phyloP scores from a whole-genome alignment of 2,329 filamentous ascomycete species.

The Cytospora chrysosperma region DNA sequence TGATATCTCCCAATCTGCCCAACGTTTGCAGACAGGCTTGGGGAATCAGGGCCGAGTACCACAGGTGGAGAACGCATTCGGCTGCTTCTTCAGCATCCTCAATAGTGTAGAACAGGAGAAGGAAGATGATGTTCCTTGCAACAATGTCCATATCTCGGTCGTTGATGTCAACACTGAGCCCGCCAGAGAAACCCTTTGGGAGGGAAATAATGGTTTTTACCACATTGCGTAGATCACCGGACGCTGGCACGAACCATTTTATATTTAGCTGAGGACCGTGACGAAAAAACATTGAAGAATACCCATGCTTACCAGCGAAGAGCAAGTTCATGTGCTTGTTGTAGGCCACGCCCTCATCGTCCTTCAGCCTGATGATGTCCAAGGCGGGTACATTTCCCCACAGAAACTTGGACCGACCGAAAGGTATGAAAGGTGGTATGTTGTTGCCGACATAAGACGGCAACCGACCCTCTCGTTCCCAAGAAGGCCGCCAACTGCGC shows the following conservation, averaged over 20 bases:
- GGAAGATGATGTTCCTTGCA: conserved; percentile 2
- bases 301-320: background rate
- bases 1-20: background rate
- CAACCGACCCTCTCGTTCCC: background rate
- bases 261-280: no score
- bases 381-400: conserved; percentile 5
- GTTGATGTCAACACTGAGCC: background rate
- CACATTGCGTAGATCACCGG: conserved; percentile 3
- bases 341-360: background rate
- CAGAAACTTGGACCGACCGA: background rate
- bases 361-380: background rate
- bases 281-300: no score
- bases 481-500: conserved; percentile 3
- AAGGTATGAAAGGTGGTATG: background rate
- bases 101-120: background rate
- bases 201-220: background rate
- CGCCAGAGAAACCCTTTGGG: background rate
- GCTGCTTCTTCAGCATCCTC: background rate
- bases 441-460: background rate
- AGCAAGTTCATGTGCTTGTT: background rate
- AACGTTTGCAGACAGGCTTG: background rate
- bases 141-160: conserved; percentile 1
- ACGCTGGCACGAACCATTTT: background rate
- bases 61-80: background rate
- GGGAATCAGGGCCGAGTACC: conserved; percentile 2